These are phyloP conservation scores for Clitopilus hobsonii DNA, from an alignment of 768 basidiomycete genomes.

Conservation along the genomic window DNA sequence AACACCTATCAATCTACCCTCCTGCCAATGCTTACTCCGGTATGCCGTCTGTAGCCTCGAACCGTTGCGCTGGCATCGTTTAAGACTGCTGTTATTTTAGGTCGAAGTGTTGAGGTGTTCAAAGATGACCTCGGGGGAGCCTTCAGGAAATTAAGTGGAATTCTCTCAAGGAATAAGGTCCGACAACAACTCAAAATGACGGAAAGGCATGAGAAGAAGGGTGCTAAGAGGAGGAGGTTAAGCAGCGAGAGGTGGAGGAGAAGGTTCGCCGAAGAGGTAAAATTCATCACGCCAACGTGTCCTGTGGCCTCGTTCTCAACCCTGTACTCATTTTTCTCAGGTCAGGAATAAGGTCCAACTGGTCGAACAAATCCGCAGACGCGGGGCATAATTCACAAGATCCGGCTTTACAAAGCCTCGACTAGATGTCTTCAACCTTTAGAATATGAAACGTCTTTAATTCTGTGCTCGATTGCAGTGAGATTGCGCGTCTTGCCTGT, in stretches of 20 bases:
- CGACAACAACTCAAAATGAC: slow-evolving; percentile 39
- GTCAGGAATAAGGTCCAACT: slow-evolving; percentile 81
- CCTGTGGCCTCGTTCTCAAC: slow-evolving; percentile 8
- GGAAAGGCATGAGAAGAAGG: slow-evolving; percentile 78
- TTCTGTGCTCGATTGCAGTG: too few species aligned
- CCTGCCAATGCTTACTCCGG: slow-evolving; percentile 57
- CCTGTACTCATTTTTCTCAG: slow-evolving; percentile 31
- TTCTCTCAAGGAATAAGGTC: slow-evolving; percentile 55
- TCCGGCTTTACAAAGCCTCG: background rate
- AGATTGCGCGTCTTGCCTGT: too few species aligned
- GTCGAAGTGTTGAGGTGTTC: slow-evolving; percentile 53
- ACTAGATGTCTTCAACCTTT: background rate
- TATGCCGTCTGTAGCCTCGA: background rate
- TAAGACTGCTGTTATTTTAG: slow-evolving; percentile 30
- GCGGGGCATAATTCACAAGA: slow-evolving; percentile 53
- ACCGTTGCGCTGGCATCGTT: slow-evolving; percentile 1
- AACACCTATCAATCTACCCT: slow-evolving; percentile 12
- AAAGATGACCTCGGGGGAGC: slow-evolving; percentile 40
- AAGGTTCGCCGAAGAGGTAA: slow-evolving; percentile 77
- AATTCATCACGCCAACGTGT: slow-evolving; percentile 16
- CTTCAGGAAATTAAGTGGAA: slow-evolving; percentile 43
- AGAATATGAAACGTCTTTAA: background rate
- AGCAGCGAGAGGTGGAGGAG: slow-evolving; percentile 75
- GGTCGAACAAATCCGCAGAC: slow-evolving; percentile 71
- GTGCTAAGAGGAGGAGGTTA: slow-evolving; percentile 70